A percentile compares a stretch with the other conserved stretches of the same genome.
Conservation (phyloP, 495 filamentous ascomycete species). For the Talaromyces proteolyticus region DNA sequence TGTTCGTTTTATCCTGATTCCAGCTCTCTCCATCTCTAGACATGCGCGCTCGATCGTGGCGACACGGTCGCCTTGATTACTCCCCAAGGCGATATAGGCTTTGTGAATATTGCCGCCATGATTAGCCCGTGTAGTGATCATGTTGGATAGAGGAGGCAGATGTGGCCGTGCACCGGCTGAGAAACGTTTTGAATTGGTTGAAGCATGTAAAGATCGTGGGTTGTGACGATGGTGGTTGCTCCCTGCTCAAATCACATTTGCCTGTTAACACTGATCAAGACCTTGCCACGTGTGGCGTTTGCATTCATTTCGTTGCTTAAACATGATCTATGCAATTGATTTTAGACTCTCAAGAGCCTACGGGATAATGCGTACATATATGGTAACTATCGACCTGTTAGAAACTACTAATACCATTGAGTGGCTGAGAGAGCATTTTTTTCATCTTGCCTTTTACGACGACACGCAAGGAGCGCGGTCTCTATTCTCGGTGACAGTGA, state of each 20-base stretch:
- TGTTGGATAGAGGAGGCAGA: not conserved
- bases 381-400: not conserved
- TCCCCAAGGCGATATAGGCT: conserved; percentile 84
- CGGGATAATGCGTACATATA: not conserved
- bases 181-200: too few relatives aligned
- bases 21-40: conserved; percentile 60
- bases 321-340: too few relatives aligned
- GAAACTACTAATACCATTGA: not conserved
- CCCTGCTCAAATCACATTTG: not conserved
- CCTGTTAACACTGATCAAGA: not conserved
- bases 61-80: conserved; percentile 86
- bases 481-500: too few relatives aligned
- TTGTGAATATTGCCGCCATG: conserved; percentile 27
- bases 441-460: not conserved
- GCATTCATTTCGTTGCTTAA: too few relatives aligned
- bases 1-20: conserved; percentile 70
- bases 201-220: too few relatives aligned
- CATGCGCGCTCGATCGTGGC: conserved; percentile 78
- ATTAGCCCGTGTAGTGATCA: conserved; percentile 2
- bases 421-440: too few relatives aligned
- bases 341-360: too few relatives aligned
- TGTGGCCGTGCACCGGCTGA: too few relatives aligned
- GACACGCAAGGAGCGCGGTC: too few relatives aligned
- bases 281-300: not conserved
- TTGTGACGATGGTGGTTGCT: not conserved